Percentiles rank a stretch among this genome's conserved stretches.
phyloP scores from a whole-genome alignment of 2,329 filamentous ascomycete species.

The Diaporthe citri region DNA sequence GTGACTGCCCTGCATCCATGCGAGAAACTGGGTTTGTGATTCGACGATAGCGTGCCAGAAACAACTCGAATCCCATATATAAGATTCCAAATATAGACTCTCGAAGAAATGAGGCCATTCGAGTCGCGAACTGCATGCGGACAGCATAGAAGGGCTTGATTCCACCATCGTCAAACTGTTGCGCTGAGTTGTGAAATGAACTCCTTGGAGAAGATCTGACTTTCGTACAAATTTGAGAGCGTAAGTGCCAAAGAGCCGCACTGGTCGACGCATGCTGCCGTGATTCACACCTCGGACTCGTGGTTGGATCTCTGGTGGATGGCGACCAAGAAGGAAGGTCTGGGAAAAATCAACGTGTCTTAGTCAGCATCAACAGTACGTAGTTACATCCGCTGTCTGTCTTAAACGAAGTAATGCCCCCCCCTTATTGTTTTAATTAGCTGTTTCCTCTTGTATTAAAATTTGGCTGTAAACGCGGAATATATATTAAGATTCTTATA shows the following conservation, averaged over 20 bases:
- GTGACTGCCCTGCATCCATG: background rate
- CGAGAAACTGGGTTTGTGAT: too few species aligned
- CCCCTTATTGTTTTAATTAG: too few species aligned
- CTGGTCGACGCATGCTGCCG: rapidly evolving
- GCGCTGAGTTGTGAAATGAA: too few species aligned
- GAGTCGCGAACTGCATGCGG: too few species aligned
- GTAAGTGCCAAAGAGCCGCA: rapidly evolving
- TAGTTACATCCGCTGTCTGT: too few species aligned
- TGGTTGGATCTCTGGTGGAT: background rate
- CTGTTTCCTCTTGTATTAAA: too few species aligned
- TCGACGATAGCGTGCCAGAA: background rate
- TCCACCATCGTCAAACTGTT: too few species aligned
- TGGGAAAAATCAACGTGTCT: background rate
- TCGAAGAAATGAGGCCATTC: background rate
- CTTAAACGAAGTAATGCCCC: too few species aligned
- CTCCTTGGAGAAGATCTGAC: too few species aligned
- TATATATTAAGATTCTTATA: too few species aligned
- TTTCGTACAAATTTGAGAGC: background rate
- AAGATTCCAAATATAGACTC: background rate
- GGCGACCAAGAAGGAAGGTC: too few species aligned
- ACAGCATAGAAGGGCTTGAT: background rate
- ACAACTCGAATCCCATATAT: background rate
- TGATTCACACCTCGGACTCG: background rate
- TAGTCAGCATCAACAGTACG: conserved; percentile 30
- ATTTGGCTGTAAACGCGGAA: too few species aligned